These are phyloP conservation scores for Oryza coarctata DNA, from an alignment of 176 grass and related monocot species.

Conservation along the genomic window DNA sequence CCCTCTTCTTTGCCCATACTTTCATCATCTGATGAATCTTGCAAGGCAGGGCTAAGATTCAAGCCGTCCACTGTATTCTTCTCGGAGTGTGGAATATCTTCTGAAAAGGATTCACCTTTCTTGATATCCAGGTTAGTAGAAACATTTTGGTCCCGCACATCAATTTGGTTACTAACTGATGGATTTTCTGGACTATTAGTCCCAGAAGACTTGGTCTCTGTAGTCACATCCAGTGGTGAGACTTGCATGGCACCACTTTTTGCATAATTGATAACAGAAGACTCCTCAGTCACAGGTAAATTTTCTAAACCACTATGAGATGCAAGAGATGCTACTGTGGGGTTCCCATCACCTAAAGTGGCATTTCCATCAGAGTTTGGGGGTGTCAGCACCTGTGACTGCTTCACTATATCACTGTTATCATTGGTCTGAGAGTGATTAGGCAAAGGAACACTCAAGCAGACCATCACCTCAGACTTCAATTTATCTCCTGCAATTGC, in stretches of 20 bases:
- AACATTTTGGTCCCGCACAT: slow-evolving; percentile 14
- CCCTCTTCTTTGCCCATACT: slow-evolving; percentile 42
- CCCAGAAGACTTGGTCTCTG: neutral
- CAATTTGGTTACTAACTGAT: slow-evolving; percentile 3
- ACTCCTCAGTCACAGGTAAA: slow-evolving; percentile 16
- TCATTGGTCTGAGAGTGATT: slow-evolving; percentile 27
- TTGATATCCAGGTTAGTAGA: slow-evolving; percentile 21
- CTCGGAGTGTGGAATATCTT: slow-evolving; percentile 17
- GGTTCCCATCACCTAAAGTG: slow-evolving; percentile 31
- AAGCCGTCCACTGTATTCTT: slow-evolving; percentile 23
- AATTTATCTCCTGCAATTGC: slow-evolving; percentile 20
- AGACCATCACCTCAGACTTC: slow-evolving; percentile 15
- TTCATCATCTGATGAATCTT: slow-evolving; percentile 38
- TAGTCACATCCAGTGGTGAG: neutral
- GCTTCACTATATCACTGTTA: slow-evolving; percentile 35
- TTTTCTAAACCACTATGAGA: slow-evolving; percentile 33
- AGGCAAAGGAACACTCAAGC: neutral
- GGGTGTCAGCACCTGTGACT: neutral
- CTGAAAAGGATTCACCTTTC: slow-evolving; percentile 25
- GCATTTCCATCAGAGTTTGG: slow-evolving; percentile 29
- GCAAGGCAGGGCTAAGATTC: slow-evolving; percentile 22
- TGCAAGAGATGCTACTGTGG: slow-evolving; percentile 24
- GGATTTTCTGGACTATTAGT: slow-evolving; percentile 18
- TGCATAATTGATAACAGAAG: slow-evolving; percentile 27
- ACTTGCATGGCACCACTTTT: neutral